Base-by-base conservation (phyloP, 495 filamentous ascomycete genomes). In the Tuber calosporum region DNA sequence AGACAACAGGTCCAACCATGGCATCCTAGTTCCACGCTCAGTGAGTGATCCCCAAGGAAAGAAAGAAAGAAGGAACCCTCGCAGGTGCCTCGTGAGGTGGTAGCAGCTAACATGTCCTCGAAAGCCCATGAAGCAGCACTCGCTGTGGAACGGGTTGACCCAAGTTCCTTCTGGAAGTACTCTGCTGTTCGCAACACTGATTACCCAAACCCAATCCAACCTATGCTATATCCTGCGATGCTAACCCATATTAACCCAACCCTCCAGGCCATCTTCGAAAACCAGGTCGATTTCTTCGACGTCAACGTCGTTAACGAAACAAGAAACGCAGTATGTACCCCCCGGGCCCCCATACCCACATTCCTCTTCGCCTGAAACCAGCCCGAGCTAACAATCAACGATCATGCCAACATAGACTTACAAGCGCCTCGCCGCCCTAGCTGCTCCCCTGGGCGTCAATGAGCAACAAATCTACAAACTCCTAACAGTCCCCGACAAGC, bases 1-100 rank as follows among this genome's bases (percentile, higher is more conserved):
- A 90, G 93, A 36, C 93, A 94, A 77, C 94, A 97, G 80, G 88
- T 97, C 77, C 94, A 98, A 82, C 94, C 94, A 20, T 98, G 94
- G 94, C 93, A 98, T 82, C 94, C 94, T 19, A 92, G 91, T 67
- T 93, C 90, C 34, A 97, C 93, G 0, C 88, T 97, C 22, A 70
- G 76, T 78, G 72, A 62, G 70, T 53, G 48, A 58, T 58, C n/a
- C 45, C 45, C 45, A 22, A n/a, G 22, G 7, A 1, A 22, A 1
- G 45, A 8, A 8, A 20, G 42, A 5, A 43, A 4, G 17, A 20
- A 19, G 17, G 17, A 45, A 45, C 17, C 42, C 17, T n/a, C 45
- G 22, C 6, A 20, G 2, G 20, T 53, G n/a, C 11, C 45, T n/a
- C 11, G 2, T n/a, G 45, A n/a, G 20, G n/a, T 58, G 40, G 8